phyloP scores from a whole-genome alignment of 305 asterid genomes.

The Fraxinus ornus region DNA sequence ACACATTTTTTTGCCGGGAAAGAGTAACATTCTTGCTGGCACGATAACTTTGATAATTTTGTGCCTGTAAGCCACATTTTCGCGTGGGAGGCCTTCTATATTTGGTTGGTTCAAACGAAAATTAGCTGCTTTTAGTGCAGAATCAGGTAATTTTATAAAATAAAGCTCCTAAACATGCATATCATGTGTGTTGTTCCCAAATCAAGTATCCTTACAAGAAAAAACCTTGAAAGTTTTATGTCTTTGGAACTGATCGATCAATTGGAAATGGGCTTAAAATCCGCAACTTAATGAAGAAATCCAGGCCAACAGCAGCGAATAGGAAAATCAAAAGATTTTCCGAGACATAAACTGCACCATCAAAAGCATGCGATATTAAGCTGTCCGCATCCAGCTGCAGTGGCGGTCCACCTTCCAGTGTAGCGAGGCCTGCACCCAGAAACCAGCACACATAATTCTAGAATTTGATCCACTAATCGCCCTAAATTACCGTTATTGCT shows the following conservation, averaged over 20 bases:
- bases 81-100: neutral
- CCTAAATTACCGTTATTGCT: neutral
- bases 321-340: slow-evolving; percentile 74
- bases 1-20: too few species aligned
- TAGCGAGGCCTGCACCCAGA: slow-evolving; percentile 67
- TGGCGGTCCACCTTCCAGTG: slow-evolving; percentile 57
- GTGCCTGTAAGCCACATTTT: neutral
- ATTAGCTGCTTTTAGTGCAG: neutral
- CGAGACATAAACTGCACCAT: slow-evolving; percentile 60
- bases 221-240: neutral
- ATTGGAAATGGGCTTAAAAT: slow-evolving; percentile 74
- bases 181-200: neutral
- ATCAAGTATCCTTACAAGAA: neutral
- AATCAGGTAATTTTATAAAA: neutral
- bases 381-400: slow-evolving; percentile 58
- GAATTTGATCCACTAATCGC: neutral
- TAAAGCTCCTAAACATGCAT: neutral
- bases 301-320: slow-evolving; percentile 81
- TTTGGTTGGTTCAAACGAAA: neutral
- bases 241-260: slow-evolving; percentile 42
- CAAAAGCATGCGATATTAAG: slow-evolving; percentile 53
- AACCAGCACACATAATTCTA: neutral
- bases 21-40: too few species aligned
- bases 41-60: neutral
- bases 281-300: slow-evolving; percentile 67